These are phyloP conservation scores for Hibiscus trionum DNA, from an alignment of 345 rosid genomes.

Conservation along the genomic window DNA sequence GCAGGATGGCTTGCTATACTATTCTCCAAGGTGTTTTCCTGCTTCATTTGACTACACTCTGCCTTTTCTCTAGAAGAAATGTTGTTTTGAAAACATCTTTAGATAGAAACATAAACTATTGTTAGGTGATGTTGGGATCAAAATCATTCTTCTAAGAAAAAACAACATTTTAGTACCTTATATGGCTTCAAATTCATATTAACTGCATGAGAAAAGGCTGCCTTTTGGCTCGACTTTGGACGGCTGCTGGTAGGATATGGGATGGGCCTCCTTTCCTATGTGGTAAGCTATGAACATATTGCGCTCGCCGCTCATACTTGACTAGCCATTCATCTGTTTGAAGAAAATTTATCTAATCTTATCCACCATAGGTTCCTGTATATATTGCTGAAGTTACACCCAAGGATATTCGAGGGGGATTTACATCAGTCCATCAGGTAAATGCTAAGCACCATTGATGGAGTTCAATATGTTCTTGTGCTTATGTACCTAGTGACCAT, in stretches of 20 bases:
- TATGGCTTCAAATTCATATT: background rate
- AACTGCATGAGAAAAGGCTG: constrained; percentile 27
- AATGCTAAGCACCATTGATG: background rate
- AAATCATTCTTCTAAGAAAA: background rate
- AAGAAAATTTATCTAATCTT: background rate
- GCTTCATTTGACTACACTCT: background rate
- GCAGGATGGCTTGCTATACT: constrained; percentile 58
- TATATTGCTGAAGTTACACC: constrained; percentile 89
- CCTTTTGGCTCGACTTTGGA: constrained; percentile 62
- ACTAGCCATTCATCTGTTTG: background rate
- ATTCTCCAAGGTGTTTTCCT: constrained; percentile 42
- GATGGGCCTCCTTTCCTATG: constrained; percentile 63
- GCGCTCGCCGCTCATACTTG: constrained; percentile 1
- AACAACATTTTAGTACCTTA: background rate
- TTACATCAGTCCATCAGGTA: constrained; percentile 64
- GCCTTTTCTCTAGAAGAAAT: background rate
- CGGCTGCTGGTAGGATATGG: constrained; percentile 64
- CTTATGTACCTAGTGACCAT: background rate
- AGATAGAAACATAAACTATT: background rate
- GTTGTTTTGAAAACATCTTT: background rate
- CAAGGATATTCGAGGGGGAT: constrained; percentile 60
- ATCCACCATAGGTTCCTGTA: constrained; percentile 46
- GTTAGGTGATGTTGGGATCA: no score
- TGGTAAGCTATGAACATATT: constrained; percentile 36
- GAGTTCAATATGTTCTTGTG: background rate